These are phyloP conservation scores for Oxyria digyna DNA, from an alignment of 148 eudicot genomes.

Conservation along the genomic window DNA sequence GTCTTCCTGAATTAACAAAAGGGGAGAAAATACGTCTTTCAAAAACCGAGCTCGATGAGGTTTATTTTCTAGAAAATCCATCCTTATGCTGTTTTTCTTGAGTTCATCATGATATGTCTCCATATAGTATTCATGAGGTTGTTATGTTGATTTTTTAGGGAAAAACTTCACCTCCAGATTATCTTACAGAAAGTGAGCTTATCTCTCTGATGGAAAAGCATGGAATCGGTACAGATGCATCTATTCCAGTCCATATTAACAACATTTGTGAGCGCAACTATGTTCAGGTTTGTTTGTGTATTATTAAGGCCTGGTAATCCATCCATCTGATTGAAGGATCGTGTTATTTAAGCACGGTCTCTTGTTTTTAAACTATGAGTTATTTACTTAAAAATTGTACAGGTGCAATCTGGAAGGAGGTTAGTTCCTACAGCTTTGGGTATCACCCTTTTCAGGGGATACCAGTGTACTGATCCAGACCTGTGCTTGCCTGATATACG, in stretches of 20 bases:
- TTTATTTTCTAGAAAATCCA: conserved; percentile 13
- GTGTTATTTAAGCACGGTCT: conserved; percentile 7
- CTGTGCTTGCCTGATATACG: conserved; percentile 93
- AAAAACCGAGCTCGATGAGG: conserved; percentile 80
- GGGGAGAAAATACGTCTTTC: conserved; percentile 62
- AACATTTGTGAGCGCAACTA: conserved; percentile 95
- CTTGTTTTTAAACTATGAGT: neutral
- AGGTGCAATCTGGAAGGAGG: conserved; percentile 91
- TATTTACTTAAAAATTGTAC: conserved; percentile 10
- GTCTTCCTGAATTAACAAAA: conserved; percentile 63
- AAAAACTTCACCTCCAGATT: conserved; percentile 70
- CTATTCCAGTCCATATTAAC: conserved; percentile 90
- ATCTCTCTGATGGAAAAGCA: conserved; percentile 96
- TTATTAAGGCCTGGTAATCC: neutral
- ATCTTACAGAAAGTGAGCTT: conserved; percentile 83
- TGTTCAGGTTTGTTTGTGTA: conserved; percentile 54
- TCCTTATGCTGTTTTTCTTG: neutral
- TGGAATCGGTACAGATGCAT: conserved; percentile 97
- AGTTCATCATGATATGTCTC: neutral
- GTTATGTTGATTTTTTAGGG: conserved; percentile 37
- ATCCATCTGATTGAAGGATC: neutral
- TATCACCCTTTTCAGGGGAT: conserved; percentile 79
- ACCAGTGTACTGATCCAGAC: conserved; percentile 91
- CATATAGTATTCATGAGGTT: neutral
- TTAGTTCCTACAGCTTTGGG: conserved; percentile 90